Conservation (phyloP, 177 flowering plant genomes). For the Telopea speciosissima region DNA sequence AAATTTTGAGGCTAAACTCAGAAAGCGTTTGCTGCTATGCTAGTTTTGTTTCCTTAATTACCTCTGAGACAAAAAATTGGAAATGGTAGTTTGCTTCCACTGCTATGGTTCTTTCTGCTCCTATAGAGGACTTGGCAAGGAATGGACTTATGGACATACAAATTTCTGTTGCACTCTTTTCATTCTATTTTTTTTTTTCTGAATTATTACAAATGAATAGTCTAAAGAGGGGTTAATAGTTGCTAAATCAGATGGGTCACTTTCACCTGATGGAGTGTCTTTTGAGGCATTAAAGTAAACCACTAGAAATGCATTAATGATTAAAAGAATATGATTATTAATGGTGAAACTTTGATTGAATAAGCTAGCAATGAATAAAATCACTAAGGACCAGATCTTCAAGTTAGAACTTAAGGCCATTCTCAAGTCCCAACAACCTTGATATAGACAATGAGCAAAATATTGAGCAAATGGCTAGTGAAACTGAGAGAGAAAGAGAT, state of each 20-base stretch:
- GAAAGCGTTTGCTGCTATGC: background rate
- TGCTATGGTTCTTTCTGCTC: background rate
- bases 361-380: background rate
- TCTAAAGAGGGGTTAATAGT: no score
- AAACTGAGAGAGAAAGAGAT: no score
- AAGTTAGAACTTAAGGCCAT: background rate
- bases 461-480: background rate
- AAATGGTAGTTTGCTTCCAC: background rate
- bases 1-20: background rate
- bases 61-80: background rate
- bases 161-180: no score
- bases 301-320: background rate
- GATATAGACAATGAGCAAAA: background rate
- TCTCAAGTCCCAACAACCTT: background rate
- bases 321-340: background rate
- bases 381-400: background rate
- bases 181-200: no score
- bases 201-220: no score
- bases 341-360: background rate
- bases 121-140: background rate
- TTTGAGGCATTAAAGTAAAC: background rate
- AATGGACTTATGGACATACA: background rate
- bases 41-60: background rate
- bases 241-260: background rate
- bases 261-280: background rate